A percentile compares a stretch with the other conserved stretches of the same genome.
These are phyloP conservation scores for Nitzschia inconspicua DNA, from an alignment of 108 stramenopile genomes.

Conservation along the genomic window DNA sequence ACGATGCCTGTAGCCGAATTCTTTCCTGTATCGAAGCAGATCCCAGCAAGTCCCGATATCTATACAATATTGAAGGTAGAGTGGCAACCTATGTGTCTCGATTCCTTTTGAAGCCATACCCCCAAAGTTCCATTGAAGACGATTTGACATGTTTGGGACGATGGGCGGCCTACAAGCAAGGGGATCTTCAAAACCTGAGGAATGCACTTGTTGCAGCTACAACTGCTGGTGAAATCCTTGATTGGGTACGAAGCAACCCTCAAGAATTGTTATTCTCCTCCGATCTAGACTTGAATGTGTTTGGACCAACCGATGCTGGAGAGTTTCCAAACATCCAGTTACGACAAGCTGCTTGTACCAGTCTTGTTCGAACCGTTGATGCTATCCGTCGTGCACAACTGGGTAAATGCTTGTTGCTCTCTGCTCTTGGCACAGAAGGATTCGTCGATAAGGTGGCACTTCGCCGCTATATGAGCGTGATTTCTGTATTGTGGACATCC, in stretches of 20 bases:
- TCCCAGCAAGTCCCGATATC: not conserved
- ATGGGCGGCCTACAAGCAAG: slow-evolving; percentile 11
- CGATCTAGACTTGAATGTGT: slow-evolving; percentile 5
- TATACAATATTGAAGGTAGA: slow-evolving; percentile 20
- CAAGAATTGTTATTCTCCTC: too few species aligned
- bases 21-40: slow-evolving; percentile 18
- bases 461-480: slow-evolving; percentile 26
- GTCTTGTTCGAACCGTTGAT: slow-evolving; percentile 23
- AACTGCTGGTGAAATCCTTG: too few species aligned
- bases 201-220: slow-evolving; percentile 5
- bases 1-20: slow-evolving; percentile 7
- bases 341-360: slow-evolving; percentile 31
- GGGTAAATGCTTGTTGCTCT: slow-evolving; percentile 30
- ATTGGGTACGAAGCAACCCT: slow-evolving; percentile 20
- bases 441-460: slow-evolving; percentile 17
- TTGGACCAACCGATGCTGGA: slow-evolving; percentile 16
- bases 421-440: slow-evolving; percentile 12
- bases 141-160: slow-evolving; percentile 16
- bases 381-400: slow-evolving; percentile 29
- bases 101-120: slow-evolving; percentile 6
- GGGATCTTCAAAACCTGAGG: slow-evolving; percentile 9
- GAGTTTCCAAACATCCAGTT: slow-evolving; percentile 34
- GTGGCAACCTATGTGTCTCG: slow-evolving; percentile 8
- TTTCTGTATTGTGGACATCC: slow-evolving; percentile 33
- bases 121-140: slow-evolving; percentile 2